Conservation (phyloP, 1,139 yeast species). For the Yamadazyma aaseri region DNA sequence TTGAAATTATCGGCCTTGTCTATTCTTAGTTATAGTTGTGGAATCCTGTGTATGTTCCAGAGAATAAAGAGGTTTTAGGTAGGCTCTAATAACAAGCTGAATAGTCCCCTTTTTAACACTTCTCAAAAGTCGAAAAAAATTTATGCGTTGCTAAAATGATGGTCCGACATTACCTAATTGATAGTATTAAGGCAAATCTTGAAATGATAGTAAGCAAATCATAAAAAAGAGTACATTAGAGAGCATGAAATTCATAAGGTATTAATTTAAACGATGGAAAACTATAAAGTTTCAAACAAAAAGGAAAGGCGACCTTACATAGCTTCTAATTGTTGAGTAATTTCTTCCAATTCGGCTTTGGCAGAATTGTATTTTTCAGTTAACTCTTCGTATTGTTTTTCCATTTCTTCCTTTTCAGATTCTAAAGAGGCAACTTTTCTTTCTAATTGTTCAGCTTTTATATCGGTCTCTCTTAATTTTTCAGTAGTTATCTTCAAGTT, state of each 20-base stretch:
- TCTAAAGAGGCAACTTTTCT: slow-evolving; percentile 92
- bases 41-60: not conserved
- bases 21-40: no score
- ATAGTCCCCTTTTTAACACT: not conserved
- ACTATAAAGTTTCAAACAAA: not conserved
- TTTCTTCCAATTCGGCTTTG: slow-evolving; percentile 90
- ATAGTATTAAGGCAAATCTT: no score
- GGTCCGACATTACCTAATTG: no score
- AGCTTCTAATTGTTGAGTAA: slow-evolving; percentile 89
- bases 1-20: no score
- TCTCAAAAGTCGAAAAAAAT: no score
- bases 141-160: no score
- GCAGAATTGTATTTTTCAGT: slow-evolving; percentile 77
- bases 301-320: slow-evolving; percentile 40
- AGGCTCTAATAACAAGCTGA: not conserved
- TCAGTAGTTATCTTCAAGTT: slow-evolving; percentile 92
- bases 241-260: not conserved
- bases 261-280: not conserved
- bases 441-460: slow-evolving; percentile 95
- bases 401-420: slow-evolving; percentile 89
- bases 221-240: no score
- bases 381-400: slow-evolving; percentile 88
- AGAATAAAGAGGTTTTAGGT: slow-evolving; percentile 1
- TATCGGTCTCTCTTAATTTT: slow-evolving; percentile 92
- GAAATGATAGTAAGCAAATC: no score